These are phyloP conservation scores for Paracoccidioides brasiliensis DNA, from an alignment of 2,329 filamentous ascomycete species.

Conservation along the genomic window DNA sequence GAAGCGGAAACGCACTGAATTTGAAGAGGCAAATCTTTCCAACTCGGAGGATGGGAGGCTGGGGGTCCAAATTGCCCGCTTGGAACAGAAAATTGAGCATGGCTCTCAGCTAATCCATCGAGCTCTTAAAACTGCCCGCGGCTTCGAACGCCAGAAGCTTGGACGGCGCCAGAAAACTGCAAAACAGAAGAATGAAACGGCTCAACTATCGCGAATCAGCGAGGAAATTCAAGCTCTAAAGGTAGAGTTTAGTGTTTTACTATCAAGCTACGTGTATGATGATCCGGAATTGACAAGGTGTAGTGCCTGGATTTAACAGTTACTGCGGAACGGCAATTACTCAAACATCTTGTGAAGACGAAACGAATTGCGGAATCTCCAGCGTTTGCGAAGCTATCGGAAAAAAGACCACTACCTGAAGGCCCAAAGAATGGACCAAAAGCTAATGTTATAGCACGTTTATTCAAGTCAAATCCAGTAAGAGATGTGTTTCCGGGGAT, in stretches of 20 bases:
- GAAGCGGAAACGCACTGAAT: constrained; percentile 29
- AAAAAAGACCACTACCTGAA: constrained; percentile 23
- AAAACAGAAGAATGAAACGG: constrained; percentile 29
- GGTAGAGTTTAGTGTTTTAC: constrained; percentile 21
- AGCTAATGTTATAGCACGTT: constrained; percentile 45
- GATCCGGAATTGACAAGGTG: constrained; percentile 3
- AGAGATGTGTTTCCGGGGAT: constrained; percentile 40
- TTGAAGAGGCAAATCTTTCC: constrained; percentile 14
- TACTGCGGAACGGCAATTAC: constrained; percentile 41
- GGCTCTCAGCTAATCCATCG: constrained; percentile 38
- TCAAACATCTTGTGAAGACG: constrained; percentile 43
- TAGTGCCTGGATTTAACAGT: constrained; percentile 39
- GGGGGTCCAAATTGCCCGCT: constrained; percentile 24
- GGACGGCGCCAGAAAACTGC: constrained; percentile 46
- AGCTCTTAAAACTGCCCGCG: constrained; percentile 45
- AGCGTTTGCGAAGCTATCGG: constrained; percentile 32
- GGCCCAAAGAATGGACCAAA: constrained; percentile 31
- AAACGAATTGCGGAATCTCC: constrained; percentile 43
- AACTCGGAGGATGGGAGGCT: constrained; percentile 17
- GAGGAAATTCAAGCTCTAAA: constrained; percentile 46
- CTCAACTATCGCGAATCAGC: constrained; percentile 33
- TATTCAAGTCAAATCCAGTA: constrained; percentile 48
- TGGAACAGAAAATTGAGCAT: constrained; percentile 37
- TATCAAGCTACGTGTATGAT: neutral
- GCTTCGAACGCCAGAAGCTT: constrained; percentile 52